Conservation (phyloP, 2,329 filamentous ascomycete genomes). For the Sporothrix brunneoviolacea region DNA sequence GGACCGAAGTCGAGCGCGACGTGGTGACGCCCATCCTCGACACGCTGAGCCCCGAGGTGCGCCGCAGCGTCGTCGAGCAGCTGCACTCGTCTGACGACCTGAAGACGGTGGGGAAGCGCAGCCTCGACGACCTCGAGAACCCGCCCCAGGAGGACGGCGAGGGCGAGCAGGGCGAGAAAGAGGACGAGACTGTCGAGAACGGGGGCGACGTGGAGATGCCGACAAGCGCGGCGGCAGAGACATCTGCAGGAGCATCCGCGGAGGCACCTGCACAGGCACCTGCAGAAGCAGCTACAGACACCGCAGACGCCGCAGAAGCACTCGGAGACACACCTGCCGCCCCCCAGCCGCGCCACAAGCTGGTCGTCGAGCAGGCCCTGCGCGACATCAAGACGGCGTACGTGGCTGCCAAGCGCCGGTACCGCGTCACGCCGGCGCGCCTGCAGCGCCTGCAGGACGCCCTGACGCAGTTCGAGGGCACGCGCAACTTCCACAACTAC, state of each 20-base stretch:
- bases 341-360: constrained; percentile 4
- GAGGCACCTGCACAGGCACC: no score
- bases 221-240: no score
- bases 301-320: no score
- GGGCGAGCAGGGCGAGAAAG: background rate
- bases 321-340: no score
- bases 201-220: no score
- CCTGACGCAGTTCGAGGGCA: constrained; percentile 71
- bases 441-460: constrained; percentile 68
- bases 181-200: background rate
- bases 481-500: constrained; percentile 94
- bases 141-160: background rate
- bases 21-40: constrained; percentile 66
- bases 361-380: constrained; percentile 55
- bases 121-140: constrained; percentile 13
- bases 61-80: constrained; percentile 55
- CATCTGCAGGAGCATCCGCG: no score
- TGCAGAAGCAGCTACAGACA: no score
- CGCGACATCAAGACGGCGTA: constrained; percentile 76
- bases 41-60: constrained; percentile 55
- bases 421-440: constrained; percentile 69
- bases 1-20: constrained; percentile 74
- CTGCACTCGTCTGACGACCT: constrained; percentile 41
- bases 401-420: constrained; percentile 72
- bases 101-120: constrained; percentile 4